phyloP scores from a whole-genome alignment of 2,329 filamentous ascomycete species.

The Coniochaeta sp. region DNA sequence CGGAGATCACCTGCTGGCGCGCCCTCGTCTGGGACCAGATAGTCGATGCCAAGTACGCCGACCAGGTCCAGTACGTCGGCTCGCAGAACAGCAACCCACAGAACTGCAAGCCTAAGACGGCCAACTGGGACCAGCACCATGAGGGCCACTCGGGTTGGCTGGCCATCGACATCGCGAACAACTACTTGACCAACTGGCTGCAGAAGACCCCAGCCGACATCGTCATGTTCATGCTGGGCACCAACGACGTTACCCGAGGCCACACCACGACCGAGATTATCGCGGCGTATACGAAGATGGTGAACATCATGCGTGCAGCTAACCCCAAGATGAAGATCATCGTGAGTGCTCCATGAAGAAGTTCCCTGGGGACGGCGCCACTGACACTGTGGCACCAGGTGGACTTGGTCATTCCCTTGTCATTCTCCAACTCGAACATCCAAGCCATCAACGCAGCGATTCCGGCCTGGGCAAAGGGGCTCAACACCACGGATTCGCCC shows the following conservation, averaged over 20 bases:
- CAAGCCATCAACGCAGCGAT: slow-evolving; percentile 27
- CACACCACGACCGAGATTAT: slow-evolving; percentile 24
- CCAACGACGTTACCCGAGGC: slow-evolving; percentile 30
- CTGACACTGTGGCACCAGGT: slow-evolving; percentile 18
- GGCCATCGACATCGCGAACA: slow-evolving; percentile 33
- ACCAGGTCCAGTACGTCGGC: slow-evolving; percentile 32
- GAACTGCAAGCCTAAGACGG: slow-evolving; percentile 23
- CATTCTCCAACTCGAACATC: slow-evolving; percentile 16
- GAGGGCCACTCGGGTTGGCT: slow-evolving; percentile 36
- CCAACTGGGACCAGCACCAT: slow-evolving; percentile 29
- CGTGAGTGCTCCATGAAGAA: slow-evolving; percentile 15
- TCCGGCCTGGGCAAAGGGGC: slow-evolving; percentile 25
- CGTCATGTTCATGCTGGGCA: slow-evolving; percentile 37
- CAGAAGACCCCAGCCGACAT: slow-evolving; percentile 28
- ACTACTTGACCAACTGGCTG: slow-evolving; percentile 30
- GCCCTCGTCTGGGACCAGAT: slow-evolving; percentile 32
- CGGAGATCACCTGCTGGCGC: slow-evolving; percentile 35
- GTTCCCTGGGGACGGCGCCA: background rate
- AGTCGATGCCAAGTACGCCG: slow-evolving; percentile 22
- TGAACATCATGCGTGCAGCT: slow-evolving; percentile 24
- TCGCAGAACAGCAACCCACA: slow-evolving; percentile 28
- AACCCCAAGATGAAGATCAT: slow-evolving; percentile 32
- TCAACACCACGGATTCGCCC: slow-evolving; percentile 27
- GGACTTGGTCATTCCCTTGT: slow-evolving; percentile 30
- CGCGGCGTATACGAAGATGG: slow-evolving; percentile 30